Base-by-base conservation (phyloP, 768 basidiomycete genomes). In the Lentinula aciculospora region DNA sequence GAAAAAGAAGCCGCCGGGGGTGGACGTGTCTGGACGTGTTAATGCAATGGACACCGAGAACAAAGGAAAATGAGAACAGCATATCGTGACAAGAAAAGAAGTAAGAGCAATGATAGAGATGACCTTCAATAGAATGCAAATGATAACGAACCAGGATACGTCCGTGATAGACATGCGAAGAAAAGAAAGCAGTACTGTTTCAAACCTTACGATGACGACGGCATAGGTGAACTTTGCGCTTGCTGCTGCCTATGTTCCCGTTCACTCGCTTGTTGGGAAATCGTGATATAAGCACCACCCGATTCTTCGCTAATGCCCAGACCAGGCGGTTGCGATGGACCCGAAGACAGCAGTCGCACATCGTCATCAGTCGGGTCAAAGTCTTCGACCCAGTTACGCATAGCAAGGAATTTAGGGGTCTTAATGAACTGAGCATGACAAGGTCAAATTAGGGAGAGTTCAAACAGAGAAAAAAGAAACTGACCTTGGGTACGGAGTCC, bases 401-500 rank as follows among this genome's bases (percentile, higher is more conserved):
- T 82, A 12, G 87, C 88, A 44, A 88, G 71, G 76, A 93, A 94
- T 64, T 83, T 84, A 28, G 87, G 81, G 1, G 89, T 92, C 71
- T 93, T 93, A 74, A 92, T 90, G 75, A 94, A 94, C 92, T 94
- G 59, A 21, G 13, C 44, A n/a, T n/a, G n/a, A n/a, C 27, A 49
- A 13, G 56, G 36, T 21, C 55, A 59, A 17, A 59, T 57, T 39
- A 57, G 36, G 39, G 10, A n/a, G 10, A 10, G 7, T 6, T 17
- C 37, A 25, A 42, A 53, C 42, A 49, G 25, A 39, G 46, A 17
- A 36, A 53, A 40, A 23, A 55, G 19, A 32, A 19, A 65, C 77
- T 28, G 65, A 91, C 92, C 81, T 96, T 96, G 13, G 97, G 97
- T n/a, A 99, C 89, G 6, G 96, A 98, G 71, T 99, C 97, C 57